phyloP scores from a whole-genome alignment of 352 stramenopile species.

The Peronospora belbahrii region DNA sequence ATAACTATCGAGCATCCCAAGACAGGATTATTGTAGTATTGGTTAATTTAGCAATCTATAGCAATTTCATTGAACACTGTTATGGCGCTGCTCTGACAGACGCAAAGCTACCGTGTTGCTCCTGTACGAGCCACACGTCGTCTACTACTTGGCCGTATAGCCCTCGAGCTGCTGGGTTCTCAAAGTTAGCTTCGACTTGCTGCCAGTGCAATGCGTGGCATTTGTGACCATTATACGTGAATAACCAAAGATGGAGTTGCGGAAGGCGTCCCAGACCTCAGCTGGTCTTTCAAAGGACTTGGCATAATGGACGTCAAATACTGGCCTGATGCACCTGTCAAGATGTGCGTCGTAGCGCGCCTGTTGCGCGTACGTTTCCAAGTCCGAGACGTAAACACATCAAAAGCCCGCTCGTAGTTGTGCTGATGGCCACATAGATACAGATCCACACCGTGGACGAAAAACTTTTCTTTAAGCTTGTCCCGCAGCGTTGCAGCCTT shows the following conservation, averaged over 20 bases:
- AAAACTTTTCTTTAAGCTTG: constrained; percentile 76
- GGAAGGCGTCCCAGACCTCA: constrained; percentile 72
- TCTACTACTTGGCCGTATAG: constrained; percentile 80
- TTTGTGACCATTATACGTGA: constrained; percentile 78
- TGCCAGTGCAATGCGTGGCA: constrained; percentile 86
- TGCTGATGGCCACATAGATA: constrained; percentile 88
- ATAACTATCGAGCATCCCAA: no score
- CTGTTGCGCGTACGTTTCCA: constrained; percentile 72
- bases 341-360: constrained; percentile 81
- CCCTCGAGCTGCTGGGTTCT: constrained; percentile 62
- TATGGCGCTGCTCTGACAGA: constrained; percentile 10
- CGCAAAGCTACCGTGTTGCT: constrained; percentile 83
- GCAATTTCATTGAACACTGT: no score
- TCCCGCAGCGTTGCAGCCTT: constrained; percentile 54
- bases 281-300: constrained; percentile 61
- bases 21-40: no score
- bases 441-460: constrained; percentile 71
- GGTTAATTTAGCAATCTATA: no score
- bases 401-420: constrained; percentile 87
- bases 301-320: constrained; percentile 70
- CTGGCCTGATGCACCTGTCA: constrained; percentile 84
- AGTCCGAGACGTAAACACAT: constrained; percentile 63
- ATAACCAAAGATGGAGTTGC: constrained; percentile 86
- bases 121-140: constrained; percentile 87
- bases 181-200: constrained; percentile 74